Base-by-base conservation (phyloP, 2,329 filamentous ascomycete genomes). In the Byssochlamys sp. region DNA sequence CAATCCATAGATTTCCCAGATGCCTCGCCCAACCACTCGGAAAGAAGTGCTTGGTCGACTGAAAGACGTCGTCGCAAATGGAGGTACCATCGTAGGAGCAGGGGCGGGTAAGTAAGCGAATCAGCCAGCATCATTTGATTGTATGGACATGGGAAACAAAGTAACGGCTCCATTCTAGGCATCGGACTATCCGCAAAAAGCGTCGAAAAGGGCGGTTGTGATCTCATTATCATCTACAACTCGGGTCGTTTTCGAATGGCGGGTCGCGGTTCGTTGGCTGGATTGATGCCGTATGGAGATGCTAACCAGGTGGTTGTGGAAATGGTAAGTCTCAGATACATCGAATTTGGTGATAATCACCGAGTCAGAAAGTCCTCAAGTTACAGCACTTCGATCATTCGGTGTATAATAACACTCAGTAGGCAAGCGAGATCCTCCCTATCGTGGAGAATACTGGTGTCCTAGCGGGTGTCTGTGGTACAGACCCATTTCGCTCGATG, bases 221-320 rank as follows among this genome's bases (percentile, higher is more conserved):
- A 89, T 64, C 74, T 89, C 49, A 87, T 89, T 65, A 83, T 88
- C 60, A 80, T 89, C 63, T 89, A 89, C 76, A 89, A 89, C 70
- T 85, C 82, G 39, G 86, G 86, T 0, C 80, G 86, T 3, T 89
- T 86, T 67, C 82, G 86, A 9, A 89, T 90, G 87, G 86, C 85
- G 0, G 86, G 87, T 0, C 77, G 83, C 49, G 86, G 86, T 0
- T 88, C 84, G 0, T 71, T 89, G 10, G 85, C 86, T 0, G 86
- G 86, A 0, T 71, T 88, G 54, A 87, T 88, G 84, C 85, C 86
- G 0, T 89, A 87, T 66, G 83, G 84, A 3, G 85, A 88, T 66
- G 85, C 86, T 3, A 88, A 89, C 64, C 81, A 85, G 60, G 80
- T 88, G 1, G 85, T 89, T 0, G 72, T 88, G 0, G 84, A 87